phyloP scores from a whole-genome alignment of 192 early-diverging fungal species.

The Pilaira anomala region DNA sequence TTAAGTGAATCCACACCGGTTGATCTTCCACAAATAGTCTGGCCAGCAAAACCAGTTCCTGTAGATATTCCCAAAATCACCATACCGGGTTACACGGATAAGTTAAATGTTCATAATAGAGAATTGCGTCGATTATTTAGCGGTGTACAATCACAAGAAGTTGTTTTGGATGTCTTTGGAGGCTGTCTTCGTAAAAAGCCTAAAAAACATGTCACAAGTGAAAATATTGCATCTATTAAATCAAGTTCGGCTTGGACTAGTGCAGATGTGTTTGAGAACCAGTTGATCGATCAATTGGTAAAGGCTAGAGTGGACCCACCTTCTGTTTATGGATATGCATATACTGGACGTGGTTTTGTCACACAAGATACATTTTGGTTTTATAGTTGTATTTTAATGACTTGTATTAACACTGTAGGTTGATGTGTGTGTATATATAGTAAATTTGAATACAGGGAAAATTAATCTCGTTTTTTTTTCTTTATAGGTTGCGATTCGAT shows the following conservation, averaged over 20 bases:
- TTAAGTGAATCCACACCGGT: neutral
- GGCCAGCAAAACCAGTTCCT: constrained; percentile 23
- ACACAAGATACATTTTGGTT: constrained; percentile 66
- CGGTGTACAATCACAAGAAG: constrained; percentile 25
- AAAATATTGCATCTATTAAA: neutral
- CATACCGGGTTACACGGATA: constrained; percentile 18
- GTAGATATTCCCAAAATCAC: constrained; percentile 15
- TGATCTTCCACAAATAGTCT: constrained; percentile 15
- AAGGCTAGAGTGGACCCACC: constrained; percentile 8
- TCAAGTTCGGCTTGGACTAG: neutral
- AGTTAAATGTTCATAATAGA: constrained; percentile 21
- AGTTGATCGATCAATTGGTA: constrained; percentile 6
- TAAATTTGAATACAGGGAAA: too few relatives aligned
- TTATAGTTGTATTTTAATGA: constrained; percentile 58
- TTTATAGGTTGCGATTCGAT: constrained; percentile 41
- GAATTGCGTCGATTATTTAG: constrained; percentile 33
- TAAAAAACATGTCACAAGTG: neutral
- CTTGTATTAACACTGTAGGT: constrained; percentile 53
- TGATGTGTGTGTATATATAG: too few relatives aligned
- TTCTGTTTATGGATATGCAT: constrained; percentile 30
- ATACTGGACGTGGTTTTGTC: constrained; percentile 57
- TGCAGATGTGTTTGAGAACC: constrained; percentile 19
- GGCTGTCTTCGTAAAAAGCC: constrained; percentile 17
- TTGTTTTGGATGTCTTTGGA: constrained; percentile 28
- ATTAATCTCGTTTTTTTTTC: neutral